A percentile compares a stretch with the other conserved stretches of the same genome.
Evolutionary conservation across 2,329 filamentous ascomycete genomes (phyloP).

Genomic region (Capronia coronata): DNA sequence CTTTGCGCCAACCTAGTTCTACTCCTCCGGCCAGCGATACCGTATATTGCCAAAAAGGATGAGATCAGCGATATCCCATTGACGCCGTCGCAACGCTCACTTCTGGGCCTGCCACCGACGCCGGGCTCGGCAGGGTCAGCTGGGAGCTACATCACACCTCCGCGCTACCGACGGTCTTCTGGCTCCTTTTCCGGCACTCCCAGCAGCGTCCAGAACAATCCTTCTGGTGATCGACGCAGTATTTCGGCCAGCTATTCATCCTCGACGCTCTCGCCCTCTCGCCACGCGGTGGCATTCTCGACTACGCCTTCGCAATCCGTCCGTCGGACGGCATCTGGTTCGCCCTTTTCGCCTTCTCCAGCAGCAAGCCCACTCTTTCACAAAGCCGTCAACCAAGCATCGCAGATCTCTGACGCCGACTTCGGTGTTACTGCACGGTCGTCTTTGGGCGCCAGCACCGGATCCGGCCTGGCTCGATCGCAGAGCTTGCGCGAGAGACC

Average conservation of each 20-base stretch:
- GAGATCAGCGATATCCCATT: slow-evolving; percentile 82
- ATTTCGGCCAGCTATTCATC: slow-evolving; percentile 27
- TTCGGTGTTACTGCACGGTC: slow-evolving; percentile 15
- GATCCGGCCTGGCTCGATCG: slow-evolving; percentile 19
- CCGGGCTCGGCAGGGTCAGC: slow-evolving; percentile 49
- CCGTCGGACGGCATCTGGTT: slow-evolving; percentile 36
- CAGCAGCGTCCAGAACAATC: slow-evolving; percentile 27
- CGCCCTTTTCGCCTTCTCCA: slow-evolving; percentile 48
- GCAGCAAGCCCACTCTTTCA: slow-evolving; percentile 55
- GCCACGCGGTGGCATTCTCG: slow-evolving; percentile 21
- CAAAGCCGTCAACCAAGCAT: slow-evolving; percentile 50
- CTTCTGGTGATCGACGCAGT: slow-evolving; percentile 41
- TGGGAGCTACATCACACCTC: slow-evolving; percentile 63
- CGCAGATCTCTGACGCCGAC: slow-evolving; percentile 16
- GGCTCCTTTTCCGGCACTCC: slow-evolving; percentile 43
- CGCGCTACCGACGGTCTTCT: slow-evolving; percentile 2
- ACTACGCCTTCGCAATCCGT: slow-evolving; percentile 38
- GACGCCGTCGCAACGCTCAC: slow-evolving; percentile 76
- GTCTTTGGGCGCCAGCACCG: slow-evolving; percentile 11
- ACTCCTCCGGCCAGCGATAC: slow-evolving; percentile 61
- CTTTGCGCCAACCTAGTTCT: slow-evolving; percentile 64
- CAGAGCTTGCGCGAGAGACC: slow-evolving; percentile 24
- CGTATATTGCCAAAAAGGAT: slow-evolving; percentile 58
- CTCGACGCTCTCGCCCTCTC: slow-evolving; percentile 24
- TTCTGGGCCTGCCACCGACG: slow-evolving; percentile 65